Evolutionary conservation across 352 stramenopile species (phyloP).

Genomic region (Peronospora belbahrii): DNA sequence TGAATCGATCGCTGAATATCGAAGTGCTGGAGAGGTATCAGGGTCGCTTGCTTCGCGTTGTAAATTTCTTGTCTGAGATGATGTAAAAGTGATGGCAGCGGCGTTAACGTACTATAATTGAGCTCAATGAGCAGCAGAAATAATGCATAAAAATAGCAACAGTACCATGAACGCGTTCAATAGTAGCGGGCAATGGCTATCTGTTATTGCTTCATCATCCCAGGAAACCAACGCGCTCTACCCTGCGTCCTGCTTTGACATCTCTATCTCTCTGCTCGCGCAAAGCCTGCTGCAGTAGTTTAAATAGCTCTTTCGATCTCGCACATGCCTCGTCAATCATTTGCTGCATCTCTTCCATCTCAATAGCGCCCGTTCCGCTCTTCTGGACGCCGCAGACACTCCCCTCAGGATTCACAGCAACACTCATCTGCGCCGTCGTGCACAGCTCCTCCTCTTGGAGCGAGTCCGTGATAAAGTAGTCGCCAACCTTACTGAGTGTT

Average conservation of each 20-base stretch:
- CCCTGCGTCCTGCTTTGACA: conserved; percentile 31
- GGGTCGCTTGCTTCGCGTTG: conserved; percentile 67
- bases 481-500: conserved; percentile 67
- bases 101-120: conserved; percentile 39
- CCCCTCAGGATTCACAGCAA: conserved; percentile 52
- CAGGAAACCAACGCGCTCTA: conserved; percentile 65
- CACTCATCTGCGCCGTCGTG: conserved; percentile 62
- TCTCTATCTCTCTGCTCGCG: conserved; percentile 44
- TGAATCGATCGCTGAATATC: conserved; percentile 52
- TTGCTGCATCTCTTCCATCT: conserved; percentile 69
- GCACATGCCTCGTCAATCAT: conserved; percentile 71
- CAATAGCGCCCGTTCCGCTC: conserved; percentile 72
- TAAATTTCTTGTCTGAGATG: conserved; percentile 78
- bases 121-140: neutral
- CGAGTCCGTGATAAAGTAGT: conserved; percentile 61
- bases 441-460: conserved; percentile 74
- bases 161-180: conserved; percentile 1
- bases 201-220: conserved; percentile 20
- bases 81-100: conserved; percentile 7
- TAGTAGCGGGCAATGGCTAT: neutral
- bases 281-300: conserved; percentile 41
- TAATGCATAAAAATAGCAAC: conserved; percentile 1
- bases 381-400: conserved; percentile 71
- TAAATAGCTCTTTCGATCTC: conserved; percentile 58
- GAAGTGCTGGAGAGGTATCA: conserved; percentile 75